Percentiles rank a stretch among this genome's conserved stretches.
These are phyloP conservation scores for Phylloporus sp. DNA, from an alignment of 768 basidiomycete species.

Conservation along the genomic window DNA sequence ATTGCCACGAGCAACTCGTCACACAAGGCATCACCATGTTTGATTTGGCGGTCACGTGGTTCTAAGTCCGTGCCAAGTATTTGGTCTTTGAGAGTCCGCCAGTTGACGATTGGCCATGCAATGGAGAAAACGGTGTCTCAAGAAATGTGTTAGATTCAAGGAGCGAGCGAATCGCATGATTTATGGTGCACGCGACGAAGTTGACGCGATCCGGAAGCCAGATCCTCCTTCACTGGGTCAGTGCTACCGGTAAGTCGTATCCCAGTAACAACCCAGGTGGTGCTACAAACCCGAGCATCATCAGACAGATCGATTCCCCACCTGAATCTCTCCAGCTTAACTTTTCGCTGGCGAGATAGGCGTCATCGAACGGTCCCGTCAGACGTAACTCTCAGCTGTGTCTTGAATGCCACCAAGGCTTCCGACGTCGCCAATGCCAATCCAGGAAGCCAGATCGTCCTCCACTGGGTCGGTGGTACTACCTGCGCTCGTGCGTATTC, in stretches of 20 bases:
- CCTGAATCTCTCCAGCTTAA: neutral
- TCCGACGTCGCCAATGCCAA: conserved; percentile 50
- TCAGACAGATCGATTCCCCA: conserved; percentile 36
- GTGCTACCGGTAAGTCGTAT: conserved; percentile 26
- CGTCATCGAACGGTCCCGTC: conserved; percentile 41
- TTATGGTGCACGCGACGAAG: too few species aligned
- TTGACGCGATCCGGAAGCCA: too few species aligned
- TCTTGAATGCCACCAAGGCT: conserved; percentile 47
- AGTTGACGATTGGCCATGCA: too few species aligned
- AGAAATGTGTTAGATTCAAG: too few species aligned
- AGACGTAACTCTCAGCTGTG: conserved; percentile 69
- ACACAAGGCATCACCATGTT: too few species aligned
- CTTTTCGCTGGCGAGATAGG: conserved; percentile 5
- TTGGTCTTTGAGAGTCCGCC: too few species aligned
- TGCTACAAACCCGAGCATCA: conserved; percentile 33
- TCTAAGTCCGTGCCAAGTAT: too few species aligned
- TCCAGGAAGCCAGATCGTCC: conserved; percentile 49
- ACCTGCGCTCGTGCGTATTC: conserved; percentile 33
- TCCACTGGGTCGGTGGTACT: conserved; percentile 49
- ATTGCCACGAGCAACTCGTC: too few species aligned
- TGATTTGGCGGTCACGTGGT: too few species aligned
- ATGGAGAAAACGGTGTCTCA: too few species aligned
- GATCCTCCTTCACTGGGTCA: too few species aligned
- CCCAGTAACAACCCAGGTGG: conserved; percentile 31
- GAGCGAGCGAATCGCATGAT: too few species aligned